Percentiles rank a stretch among this genome's conserved stretches.
Evolutionary conservation across 345 rosid genomes (phyloP).

Genomic region (Eucalyptus dawsonii): DNA sequence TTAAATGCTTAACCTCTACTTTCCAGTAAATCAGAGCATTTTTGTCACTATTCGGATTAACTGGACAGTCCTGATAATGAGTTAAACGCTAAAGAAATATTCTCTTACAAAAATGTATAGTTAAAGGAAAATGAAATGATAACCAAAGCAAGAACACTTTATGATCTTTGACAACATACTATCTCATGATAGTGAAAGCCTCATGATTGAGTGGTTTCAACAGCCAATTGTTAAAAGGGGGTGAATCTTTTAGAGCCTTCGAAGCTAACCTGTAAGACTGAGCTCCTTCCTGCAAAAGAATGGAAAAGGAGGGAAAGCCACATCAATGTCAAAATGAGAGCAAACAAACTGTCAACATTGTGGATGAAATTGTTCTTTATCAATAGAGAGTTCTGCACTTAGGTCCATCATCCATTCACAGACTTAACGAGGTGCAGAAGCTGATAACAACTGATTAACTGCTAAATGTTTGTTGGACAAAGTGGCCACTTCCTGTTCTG

Average conservation of each 20-base stretch:
- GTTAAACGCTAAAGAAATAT: neutral
- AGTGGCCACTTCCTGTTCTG: neutral
- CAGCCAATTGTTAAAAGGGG: constrained; percentile 39
- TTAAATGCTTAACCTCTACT: neutral
- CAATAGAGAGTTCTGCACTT: neutral
- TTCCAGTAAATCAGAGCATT: neutral
- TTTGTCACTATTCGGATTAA: neutral
- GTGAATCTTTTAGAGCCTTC: constrained; percentile 17
- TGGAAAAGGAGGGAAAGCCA: neutral
- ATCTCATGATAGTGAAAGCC: constrained; percentile 11
- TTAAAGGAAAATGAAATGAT: neutral
- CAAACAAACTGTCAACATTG: neutral
- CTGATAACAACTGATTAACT: neutral
- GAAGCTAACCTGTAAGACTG: constrained; percentile 27
- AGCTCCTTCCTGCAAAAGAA: constrained; percentile 44
- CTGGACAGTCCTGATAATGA: neutral
- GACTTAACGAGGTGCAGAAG: neutral
- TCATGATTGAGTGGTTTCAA: constrained; percentile 26
- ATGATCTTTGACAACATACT: neutral
- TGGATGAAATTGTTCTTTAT: neutral
- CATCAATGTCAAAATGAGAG: neutral
- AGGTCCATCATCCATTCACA: neutral
- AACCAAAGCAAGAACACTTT: neutral
- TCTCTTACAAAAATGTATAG: neutral
- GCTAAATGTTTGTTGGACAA: neutral